Evolutionary conservation across 331 rosid species (phyloP).

Genomic region (Malus hybrid): DNA sequence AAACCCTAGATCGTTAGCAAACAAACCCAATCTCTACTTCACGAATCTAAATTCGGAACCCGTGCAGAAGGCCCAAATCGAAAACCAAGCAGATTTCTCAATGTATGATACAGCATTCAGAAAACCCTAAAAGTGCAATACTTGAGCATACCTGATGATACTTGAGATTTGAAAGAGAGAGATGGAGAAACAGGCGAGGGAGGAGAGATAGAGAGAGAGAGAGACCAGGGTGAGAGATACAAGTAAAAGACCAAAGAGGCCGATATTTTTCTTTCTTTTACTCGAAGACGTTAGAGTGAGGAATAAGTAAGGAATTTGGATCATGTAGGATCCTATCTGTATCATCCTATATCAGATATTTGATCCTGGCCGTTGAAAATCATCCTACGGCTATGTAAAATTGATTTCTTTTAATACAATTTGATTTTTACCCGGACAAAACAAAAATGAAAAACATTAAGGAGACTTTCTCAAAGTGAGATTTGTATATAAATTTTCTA

Average conservation of each 20-base stretch:
- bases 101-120: background rate
- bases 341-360: no score
- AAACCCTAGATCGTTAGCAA: background rate
- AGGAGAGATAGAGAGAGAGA: background rate
- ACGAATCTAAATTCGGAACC: background rate
- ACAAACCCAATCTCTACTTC: background rate
- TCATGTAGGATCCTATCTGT: no score
- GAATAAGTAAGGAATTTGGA: background rate
- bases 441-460: no score
- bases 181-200: background rate
- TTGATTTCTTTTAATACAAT: no score
- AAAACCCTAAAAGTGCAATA: background rate
- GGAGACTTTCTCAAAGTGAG: rapidly evolving
- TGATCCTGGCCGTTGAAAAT: no score
- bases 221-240: no score
- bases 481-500: rapidly evolving
- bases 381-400: no score
- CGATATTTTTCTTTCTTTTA: background rate
- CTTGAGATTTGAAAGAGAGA: background rate
- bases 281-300: background rate
- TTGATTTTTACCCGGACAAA: no score
- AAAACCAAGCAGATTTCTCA: background rate
- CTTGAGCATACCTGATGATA: background rate
- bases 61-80: background rate
- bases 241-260: background rate